Evolutionary conservation across 2,329 filamentous ascomycete species (phyloP), one percentile per base, ranked within the genome.

Genomic region (Berkeleyomyces rouxiae): DNA sequence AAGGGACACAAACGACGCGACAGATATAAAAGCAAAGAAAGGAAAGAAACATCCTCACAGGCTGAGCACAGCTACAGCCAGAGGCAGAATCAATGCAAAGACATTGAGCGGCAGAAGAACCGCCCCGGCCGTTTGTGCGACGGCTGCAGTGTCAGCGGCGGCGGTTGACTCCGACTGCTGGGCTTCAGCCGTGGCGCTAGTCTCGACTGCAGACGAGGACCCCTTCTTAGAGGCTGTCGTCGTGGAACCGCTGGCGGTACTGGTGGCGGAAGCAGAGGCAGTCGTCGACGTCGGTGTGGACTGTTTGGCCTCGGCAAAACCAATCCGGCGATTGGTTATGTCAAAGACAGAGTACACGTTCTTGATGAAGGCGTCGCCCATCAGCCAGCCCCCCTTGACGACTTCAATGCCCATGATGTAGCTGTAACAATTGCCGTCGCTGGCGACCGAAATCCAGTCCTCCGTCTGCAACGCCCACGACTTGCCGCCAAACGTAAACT

Each of bases 291-390:
- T 62, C 33, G 58, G 37, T 2, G 23, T 66, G 61, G 33, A 60
- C 57, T 58, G 58, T 33, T 47, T 63, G 53, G 57, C 64, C 13
- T 57, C 58, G 47, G 63, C 63, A 9, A 65, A 65, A 33, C 85
- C 87, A 66, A 90, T 82, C 60, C 79, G 80, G 51, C 72, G 73
- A 66, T 83, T 70, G 66, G 92, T 89, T 61, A 82, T 82, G 71
- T 96, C 90, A 70, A 95, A 95, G 33, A 93, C 85, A 1, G 83
- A 78, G 70, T 95, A 95, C 13, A 95, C 90, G 68, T 95, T 95
- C 75, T 95, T 95, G 65, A 96, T 74, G 68, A 95, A 95, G 0
- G 86, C 82, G 67, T 90, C 90, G 1, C 90, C 90, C 0, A 95
- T 73, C n/a, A 96, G 77, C 89, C 90, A 95, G 6, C 65, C 65